A percentile compares a stretch with the other conserved stretches of the same genome.
These are phyloP conservation scores for Geopyxis carbonaria DNA, from an alignment of 495 filamentous ascomycete genomes.

Conservation along the genomic window DNA sequence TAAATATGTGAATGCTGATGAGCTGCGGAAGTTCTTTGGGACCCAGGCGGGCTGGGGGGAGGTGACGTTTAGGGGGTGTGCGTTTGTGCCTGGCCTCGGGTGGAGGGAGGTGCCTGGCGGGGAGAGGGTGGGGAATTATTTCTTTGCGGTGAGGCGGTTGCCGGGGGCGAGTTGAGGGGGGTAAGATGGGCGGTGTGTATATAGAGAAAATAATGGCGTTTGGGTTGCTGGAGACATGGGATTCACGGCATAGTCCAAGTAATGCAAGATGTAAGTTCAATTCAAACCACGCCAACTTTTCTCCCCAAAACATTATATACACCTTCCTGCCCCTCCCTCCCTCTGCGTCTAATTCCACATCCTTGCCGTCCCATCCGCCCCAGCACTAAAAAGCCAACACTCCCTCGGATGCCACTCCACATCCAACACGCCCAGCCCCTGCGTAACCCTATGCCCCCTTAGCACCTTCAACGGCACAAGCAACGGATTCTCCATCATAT, in stretches of 20 bases:
- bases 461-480: constrained; percentile 94
- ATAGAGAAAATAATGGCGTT: too few relatives aligned
- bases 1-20: constrained; percentile 80
- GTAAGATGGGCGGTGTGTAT: too few relatives aligned
- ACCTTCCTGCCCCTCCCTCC: not conserved
- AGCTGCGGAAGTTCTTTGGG: constrained; percentile 46
- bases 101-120: constrained; percentile 73
- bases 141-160: constrained; percentile 76
- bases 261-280: too few relatives aligned
- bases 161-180: too few relatives aligned
- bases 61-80: constrained; percentile 54
- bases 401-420: constrained; percentile 86
- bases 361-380: constrained; percentile 78
- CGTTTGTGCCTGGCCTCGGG: constrained; percentile 79
- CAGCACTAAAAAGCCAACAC: constrained; percentile 84
- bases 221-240: too few relatives aligned
- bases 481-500: constrained; percentile 85
- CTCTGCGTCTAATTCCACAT: constrained; percentile 49
- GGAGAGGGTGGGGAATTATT: constrained; percentile 89
- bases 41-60: constrained; percentile 35
- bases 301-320: too few relatives aligned
- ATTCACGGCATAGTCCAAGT: too few relatives aligned
- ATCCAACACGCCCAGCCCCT: constrained; percentile 75
- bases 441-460: constrained; percentile 67
- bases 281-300: too few relatives aligned